A percentile compares a stretch with the other conserved stretches of the same genome.
These are phyloP conservation scores for Parafenestella ontariensis DNA, from an alignment of 2,329 filamentous ascomycete species.

Conservation along the genomic window DNA sequence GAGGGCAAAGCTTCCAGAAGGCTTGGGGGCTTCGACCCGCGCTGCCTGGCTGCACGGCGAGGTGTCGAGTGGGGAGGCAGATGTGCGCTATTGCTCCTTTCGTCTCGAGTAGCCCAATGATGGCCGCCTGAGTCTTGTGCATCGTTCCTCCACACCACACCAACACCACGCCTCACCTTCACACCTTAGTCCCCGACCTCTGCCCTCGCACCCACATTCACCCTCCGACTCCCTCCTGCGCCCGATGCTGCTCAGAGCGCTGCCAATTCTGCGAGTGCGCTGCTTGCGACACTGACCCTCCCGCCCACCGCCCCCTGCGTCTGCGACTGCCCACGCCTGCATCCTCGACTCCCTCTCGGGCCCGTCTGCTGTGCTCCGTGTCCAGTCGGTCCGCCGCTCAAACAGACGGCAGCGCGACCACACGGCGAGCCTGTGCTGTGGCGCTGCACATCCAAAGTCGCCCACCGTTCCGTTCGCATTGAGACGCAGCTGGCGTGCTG, in stretches of 20 bases:
- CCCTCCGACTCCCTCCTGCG: conserved; percentile 6
- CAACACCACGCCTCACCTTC: neutral
- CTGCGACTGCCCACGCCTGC: conserved; percentile 4
- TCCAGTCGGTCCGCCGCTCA: neutral
- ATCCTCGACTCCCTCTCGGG: neutral
- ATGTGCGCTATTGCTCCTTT: conserved; percentile 9
- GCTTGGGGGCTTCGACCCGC: conserved; percentile 12
- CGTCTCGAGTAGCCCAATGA: conserved; percentile 15
- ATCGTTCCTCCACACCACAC: conserved; percentile 1
- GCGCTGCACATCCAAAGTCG: conserved; percentile 3
- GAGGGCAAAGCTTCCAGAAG: conserved; percentile 22
- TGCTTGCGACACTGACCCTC: conserved; percentile 44
- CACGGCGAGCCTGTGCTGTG: neutral
- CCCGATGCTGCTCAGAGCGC: conserved; percentile 41
- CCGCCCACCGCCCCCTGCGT: conserved; percentile 24
- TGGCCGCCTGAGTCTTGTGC: neutral
- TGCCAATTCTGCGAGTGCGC: conserved; percentile 38
- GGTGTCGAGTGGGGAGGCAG: conserved; percentile 14
- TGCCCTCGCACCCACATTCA: conserved; percentile 3
- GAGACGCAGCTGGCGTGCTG: conserved; percentile 11
- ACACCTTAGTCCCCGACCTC: neutral
- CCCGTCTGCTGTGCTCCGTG: neutral
- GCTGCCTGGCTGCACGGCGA: conserved; percentile 1
- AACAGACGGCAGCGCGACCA: conserved; percentile 2
- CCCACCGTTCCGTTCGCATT: neutral